Conservation (phyloP, 1,139 yeast genomes). For the Geotrichum siamense region DNA sequence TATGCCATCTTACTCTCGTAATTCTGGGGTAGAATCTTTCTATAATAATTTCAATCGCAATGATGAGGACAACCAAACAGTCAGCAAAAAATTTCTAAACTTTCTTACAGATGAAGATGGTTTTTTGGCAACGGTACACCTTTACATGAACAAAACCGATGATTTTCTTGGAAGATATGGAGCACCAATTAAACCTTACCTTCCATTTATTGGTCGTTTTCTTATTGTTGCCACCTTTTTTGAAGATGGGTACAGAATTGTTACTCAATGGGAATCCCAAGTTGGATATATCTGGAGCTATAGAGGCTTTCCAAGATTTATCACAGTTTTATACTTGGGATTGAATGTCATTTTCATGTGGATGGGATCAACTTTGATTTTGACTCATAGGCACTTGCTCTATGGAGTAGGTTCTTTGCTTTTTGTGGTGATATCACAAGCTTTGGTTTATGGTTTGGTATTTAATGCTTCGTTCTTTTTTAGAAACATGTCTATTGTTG, state of each 20-base stretch:
- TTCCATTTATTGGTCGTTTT: slow-evolving; percentile 80
- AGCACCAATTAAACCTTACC: slow-evolving; percentile 38
- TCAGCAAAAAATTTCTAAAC: not conserved
- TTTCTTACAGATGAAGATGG: slow-evolving; percentile 6
- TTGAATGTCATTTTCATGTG: slow-evolving; percentile 65
- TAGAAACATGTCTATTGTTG: slow-evolving; percentile 84
- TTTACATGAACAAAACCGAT: slow-evolving; percentile 30
- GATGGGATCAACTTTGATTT: slow-evolving; percentile 62
- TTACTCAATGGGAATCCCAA: slow-evolving; percentile 88
- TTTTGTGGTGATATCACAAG: slow-evolving; percentile 73
- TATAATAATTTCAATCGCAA: slow-evolving; percentile 6
- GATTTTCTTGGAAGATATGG: slow-evolving; percentile 33
- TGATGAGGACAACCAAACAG: not conserved
- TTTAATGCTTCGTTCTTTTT: slow-evolving; percentile 75
- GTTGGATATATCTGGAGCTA: slow-evolving; percentile 74
- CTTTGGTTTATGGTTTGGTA: slow-evolving; percentile 80
- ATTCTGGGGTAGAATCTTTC: slow-evolving; percentile 6
- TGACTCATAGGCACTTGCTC: slow-evolving; percentile 61
- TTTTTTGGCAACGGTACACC: slow-evolving; percentile 18
- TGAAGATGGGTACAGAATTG: slow-evolving; percentile 81
- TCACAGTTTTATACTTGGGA: slow-evolving; percentile 61
- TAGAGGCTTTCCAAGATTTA: slow-evolving; percentile 71
- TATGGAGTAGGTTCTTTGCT: slow-evolving; percentile 67
- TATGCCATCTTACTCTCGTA: slow-evolving; percentile 7
- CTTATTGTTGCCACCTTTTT: slow-evolving; percentile 90